Conservation (phyloP, 2,329 filamentous ascomycete species). For the Aaosphaeria arxii region DNA sequence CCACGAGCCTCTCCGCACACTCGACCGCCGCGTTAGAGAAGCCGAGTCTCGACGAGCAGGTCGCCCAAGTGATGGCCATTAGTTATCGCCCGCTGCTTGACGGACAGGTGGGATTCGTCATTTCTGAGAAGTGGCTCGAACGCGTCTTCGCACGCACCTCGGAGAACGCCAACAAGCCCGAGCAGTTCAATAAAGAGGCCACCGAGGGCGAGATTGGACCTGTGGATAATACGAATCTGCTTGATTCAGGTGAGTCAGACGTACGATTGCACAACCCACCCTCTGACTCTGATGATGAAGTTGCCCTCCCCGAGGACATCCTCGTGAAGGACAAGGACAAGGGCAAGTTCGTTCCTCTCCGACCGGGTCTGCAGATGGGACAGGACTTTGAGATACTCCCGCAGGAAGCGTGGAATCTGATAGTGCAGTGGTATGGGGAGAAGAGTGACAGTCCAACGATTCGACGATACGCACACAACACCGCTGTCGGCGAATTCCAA, state of each 20-base stretch:
- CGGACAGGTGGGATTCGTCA: constrained; percentile 71
- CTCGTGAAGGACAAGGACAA: constrained; percentile 40
- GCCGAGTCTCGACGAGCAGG: constrained; percentile 60
- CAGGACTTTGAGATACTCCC: constrained; percentile 77
- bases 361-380: constrained; percentile 60
- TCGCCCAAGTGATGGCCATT: constrained; percentile 67
- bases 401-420: constrained; percentile 74
- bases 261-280: not conserved
- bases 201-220: constrained; percentile 67
- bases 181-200: constrained; percentile 58
- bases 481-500: constrained; percentile 53
- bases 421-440: constrained; percentile 80
- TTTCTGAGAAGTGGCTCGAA: constrained; percentile 77
- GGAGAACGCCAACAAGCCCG: constrained; percentile 36
- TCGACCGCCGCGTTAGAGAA: constrained; percentile 13
- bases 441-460: constrained; percentile 69
- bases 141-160: constrained; percentile 33
- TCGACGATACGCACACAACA: constrained; percentile 74
- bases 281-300: not conserved
- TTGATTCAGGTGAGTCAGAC: constrained; percentile 12
- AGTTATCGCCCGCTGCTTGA: constrained; percentile 59
- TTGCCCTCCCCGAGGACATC: constrained; percentile 11
- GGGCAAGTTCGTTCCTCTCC: constrained; percentile 66
- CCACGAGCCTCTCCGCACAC: constrained; percentile 19
- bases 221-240: constrained; percentile 81